Base-by-base conservation (phyloP, 2,329 filamentous ascomycete genomes). In the Chrysoporthe austroafricana region DNA sequence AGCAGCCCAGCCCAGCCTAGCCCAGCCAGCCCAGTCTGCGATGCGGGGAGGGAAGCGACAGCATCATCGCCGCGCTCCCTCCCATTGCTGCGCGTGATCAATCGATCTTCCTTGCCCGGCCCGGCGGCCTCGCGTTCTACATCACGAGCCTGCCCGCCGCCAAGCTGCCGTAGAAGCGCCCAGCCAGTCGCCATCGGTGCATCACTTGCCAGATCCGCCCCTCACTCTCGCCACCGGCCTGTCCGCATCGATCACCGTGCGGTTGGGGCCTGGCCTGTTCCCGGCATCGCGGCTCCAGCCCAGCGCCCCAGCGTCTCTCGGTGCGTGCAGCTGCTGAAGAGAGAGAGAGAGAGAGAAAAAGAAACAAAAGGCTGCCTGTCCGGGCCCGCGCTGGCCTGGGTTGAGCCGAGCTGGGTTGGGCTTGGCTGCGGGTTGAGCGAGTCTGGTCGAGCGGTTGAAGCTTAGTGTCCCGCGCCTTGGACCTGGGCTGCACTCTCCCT, bases 371-470 rank as follows among this genome's bases (percentile, higher is more conserved):
- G 36, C 18, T 5, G 21, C 21, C 42, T 42, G 18, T 26, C 39
- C 21, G 36, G 39, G 9, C 18, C n/a, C 36, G 5, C 13, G 43
- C 13, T 34, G 8, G n/a, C 39, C 8, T 8, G 21, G 46, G 13
- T 32, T 43, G 11, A 8, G 50, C 34, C n/a, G 34, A n/a, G 16
- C 36, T 63, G 48, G 50, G 48, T 32, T 43, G n/a, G 50, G 48
- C n/a, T 69, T 64, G 60, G 64, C 59, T 61, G 63, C 54, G 56
- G 43, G 64, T 60, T 56, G 59, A 42, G 64, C 66, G 62, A 67
- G 62, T 50, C 56, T 43, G 39, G 61, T 48, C 42, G 43, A 52
- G 61, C 59, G 64, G 67, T 69, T 63, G 59, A 46, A 69, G 67
- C 63, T 69, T 69, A 50, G 60, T 65, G 60, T 63, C 46, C 67